Conservation (phyloP, 148 eudicot genomes). For the Dysphania ambrosioides region DNA sequence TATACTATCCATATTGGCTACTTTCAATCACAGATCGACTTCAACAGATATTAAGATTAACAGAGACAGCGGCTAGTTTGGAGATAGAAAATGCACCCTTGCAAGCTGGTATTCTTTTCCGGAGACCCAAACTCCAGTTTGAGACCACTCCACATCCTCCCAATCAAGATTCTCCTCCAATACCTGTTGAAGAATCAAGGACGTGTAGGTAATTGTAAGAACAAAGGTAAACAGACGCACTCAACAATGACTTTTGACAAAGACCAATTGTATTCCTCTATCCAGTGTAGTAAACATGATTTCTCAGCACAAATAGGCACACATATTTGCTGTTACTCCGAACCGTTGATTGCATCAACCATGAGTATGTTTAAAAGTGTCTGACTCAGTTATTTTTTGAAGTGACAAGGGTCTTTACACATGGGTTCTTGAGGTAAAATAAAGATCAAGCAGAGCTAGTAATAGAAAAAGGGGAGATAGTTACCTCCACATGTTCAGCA, state of each 20-base stretch:
- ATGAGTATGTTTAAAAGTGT: no score
- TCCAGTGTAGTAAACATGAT: no score
- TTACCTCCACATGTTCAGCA: conserved; percentile 79
- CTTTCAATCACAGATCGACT: neutral
- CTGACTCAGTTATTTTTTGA: no score
- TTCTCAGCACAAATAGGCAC: no score
- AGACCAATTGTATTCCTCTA: no score
- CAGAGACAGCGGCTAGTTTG: conserved; percentile 33
- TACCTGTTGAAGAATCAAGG: conserved; percentile 41
- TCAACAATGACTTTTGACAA: neutral
- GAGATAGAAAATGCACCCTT: conserved; percentile 73
- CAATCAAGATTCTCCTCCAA: conserved; percentile 82
- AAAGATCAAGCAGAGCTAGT: no score
- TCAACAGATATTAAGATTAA: neutral
- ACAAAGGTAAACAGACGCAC: neutral
- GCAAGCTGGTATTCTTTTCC: conserved; percentile 84
- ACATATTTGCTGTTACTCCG: no score
- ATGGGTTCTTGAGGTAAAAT: no score
- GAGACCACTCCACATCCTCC: conserved; percentile 94
- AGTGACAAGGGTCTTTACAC: no score
- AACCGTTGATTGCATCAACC: no score
- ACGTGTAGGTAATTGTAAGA: neutral
- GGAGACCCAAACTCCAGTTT: conserved; percentile 73
- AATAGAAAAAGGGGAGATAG: no score
- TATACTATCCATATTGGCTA: neutral